These are phyloP conservation scores for Calonectria montana DNA, from an alignment of 2,329 filamentous ascomycete species.

Conservation along the genomic window DNA sequence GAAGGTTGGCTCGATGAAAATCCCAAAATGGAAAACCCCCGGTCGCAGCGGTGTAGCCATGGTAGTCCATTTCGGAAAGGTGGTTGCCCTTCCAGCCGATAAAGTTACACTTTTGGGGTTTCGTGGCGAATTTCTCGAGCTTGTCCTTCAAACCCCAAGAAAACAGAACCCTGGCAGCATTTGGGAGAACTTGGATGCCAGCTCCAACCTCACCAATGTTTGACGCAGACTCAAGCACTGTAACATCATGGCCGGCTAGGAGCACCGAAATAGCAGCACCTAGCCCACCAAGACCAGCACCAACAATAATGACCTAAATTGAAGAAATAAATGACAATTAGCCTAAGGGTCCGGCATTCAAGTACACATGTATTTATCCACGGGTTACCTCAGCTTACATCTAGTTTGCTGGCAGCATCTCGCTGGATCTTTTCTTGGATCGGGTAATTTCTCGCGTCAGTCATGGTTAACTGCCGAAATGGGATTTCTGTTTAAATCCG, in stretches of 20 bases:
- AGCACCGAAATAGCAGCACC: constrained; percentile 38
- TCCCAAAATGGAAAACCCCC: constrained; percentile 55
- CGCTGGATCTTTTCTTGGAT: constrained; percentile 27
- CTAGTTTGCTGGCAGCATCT: constrained; percentile 23
- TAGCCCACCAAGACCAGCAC: constrained; percentile 42
- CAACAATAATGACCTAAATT: constrained; percentile 34
- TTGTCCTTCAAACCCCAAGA: constrained; percentile 39
- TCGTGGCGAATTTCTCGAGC: constrained; percentile 32
- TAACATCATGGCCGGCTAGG: constrained; percentile 40
- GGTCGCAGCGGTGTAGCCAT: constrained; percentile 32
- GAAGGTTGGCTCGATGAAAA: constrained; percentile 62
- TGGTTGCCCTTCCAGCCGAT: constrained; percentile 40
- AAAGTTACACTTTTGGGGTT: constrained; percentile 41
- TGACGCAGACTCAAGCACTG: constrained; percentile 38
- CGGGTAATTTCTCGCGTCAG: constrained; percentile 3
- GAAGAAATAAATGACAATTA: not conserved
- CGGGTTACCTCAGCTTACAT: constrained; percentile 16
- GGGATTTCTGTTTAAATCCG: not conserved
- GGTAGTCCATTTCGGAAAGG: constrained; percentile 39
- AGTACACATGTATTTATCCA: not conserved
- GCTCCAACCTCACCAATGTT: constrained; percentile 42
- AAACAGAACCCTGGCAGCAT: constrained; percentile 35
- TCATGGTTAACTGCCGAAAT: constrained; percentile 4
- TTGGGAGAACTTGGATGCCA: constrained; percentile 42
- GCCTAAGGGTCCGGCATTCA: not conserved